Base-by-base conservation (phyloP, 805 yeast genomes). In the Zygosaccharomyces pseudorouxii region DNA sequence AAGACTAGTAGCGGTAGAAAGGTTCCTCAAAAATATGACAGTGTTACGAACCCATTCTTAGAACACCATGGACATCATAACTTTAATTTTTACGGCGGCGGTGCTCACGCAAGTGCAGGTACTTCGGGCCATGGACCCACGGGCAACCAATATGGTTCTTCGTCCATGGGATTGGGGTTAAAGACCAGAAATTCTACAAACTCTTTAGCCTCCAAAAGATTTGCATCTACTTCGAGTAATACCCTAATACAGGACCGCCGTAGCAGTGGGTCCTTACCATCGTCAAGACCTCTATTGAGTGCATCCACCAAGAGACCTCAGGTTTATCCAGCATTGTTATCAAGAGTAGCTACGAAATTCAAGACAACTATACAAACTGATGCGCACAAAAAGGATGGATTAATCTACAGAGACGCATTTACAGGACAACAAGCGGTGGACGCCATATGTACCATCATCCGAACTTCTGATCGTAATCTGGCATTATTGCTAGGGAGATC, bases 351-450 rank as follows among this genome's bases (percentile, higher is more conserved):
- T 0, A 77, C 75, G 19, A 77, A 80, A 20, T 89, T 92, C 67
- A 79, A 81, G 54, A 87, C 84, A 51, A 71, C 81, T 19, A 76
- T 89, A 27, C 79, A 79, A 19, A 64, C 86, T 11, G 86, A 89
- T 2, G 88, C 89, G 51, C 81, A 87, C 54, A 85, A 84, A 63
- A 93, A 92, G 63, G 92, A 90, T 69, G 97, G 96, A 14, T 76
- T 90, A 56, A 85, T 89, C 53, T 92, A 89, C 68, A 85, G 95
- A 63, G 95, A 90, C 62, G 84, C 97, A 0, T 93, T 93, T 62
- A 85, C 96, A 0, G 99, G 99, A 29, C 75, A 87, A 19, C 93
- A 88, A 67, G 97, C 98, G 0, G 96, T 93, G 27, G 97, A 89
- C 65, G 78, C 83, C n/a, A 81, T 93, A 51, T 84, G 95, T 49